Percentiles rank a stretch among this genome's conserved stretches.
Evolutionary conservation across 345 rosid species (phyloP).

Genomic region (Hibiscus trionum): DNA sequence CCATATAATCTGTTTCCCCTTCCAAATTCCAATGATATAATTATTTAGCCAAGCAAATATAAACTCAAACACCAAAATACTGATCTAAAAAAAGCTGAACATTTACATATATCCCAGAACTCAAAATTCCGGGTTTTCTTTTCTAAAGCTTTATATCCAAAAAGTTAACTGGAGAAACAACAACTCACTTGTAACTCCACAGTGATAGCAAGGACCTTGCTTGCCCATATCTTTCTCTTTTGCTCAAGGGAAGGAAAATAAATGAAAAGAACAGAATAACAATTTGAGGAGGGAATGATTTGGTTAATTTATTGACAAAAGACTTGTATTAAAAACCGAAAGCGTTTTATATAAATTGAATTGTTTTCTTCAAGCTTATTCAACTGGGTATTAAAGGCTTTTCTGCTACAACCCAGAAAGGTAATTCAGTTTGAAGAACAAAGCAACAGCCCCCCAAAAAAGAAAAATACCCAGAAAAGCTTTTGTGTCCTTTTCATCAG

Average conservation of each 20-base stretch:
- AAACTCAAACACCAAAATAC: slow-evolving; percentile 11
- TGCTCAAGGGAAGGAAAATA: slow-evolving; percentile 16
- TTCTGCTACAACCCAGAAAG: slow-evolving; percentile 35
- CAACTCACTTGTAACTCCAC: slow-evolving; percentile 88
- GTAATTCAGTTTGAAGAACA: slow-evolving; percentile 25
- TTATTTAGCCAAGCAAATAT: slow-evolving; percentile 3
- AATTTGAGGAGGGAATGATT: neutral
- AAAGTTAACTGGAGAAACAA: slow-evolving; percentile 34
- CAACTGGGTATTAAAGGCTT: slow-evolving; percentile 22
- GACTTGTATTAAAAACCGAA: slow-evolving; percentile 9
- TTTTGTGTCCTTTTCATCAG: slow-evolving; percentile 10
- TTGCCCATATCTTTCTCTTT: slow-evolving; percentile 55
- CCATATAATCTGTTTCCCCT: slow-evolving; percentile 8
- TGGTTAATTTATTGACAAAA: slow-evolving; percentile 9
- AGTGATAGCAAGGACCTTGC: slow-evolving; percentile 86
- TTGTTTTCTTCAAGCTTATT: slow-evolving; percentile 26
- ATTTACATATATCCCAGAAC: slow-evolving; percentile 8
- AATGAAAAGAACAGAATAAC: slow-evolving; percentile 4
- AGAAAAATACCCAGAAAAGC: slow-evolving; percentile 28
- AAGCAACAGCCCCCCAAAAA: slow-evolving; percentile 22
- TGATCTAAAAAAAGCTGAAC: slow-evolving; percentile 1
- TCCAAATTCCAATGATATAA: slow-evolving; percentile 10
- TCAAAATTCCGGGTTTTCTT: neutral
- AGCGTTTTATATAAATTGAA: slow-evolving; percentile 1
- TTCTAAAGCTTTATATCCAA: neutral